Evolutionary conservation across 441 rosid genomes (phyloP).

Genomic region (Populus trichocarpa): DNA sequence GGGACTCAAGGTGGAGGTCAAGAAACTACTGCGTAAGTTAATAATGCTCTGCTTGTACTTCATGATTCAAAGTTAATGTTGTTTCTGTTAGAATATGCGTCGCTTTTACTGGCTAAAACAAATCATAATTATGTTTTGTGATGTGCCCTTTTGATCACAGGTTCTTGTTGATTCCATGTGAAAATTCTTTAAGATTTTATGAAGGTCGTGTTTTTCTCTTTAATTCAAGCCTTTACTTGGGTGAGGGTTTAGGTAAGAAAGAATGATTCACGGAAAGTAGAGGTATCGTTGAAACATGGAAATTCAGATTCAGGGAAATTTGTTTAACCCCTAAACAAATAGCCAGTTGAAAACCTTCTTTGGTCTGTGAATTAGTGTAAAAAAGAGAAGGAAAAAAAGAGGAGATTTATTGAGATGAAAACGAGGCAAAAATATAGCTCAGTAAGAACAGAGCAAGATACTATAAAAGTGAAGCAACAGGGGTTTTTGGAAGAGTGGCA

Average conservation of each 20-base stretch:
- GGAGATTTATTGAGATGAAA: background rate
- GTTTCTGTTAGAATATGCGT: background rate
- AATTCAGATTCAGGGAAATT: background rate
- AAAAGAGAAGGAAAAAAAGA: background rate
- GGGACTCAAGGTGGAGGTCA: conserved; percentile 99
- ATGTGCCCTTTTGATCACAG: background rate
- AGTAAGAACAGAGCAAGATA: background rate
- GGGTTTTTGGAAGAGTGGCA: background rate
- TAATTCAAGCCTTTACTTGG: background rate
- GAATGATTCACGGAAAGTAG: background rate
- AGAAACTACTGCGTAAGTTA: conserved; percentile 89
- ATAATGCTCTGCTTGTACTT: background rate
- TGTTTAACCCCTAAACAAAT: background rate
- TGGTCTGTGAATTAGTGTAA: background rate
- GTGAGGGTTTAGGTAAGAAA: background rate
- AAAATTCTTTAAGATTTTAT: background rate
- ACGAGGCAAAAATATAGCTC: background rate
- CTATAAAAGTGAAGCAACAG: background rate
- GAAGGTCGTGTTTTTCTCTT: background rate
- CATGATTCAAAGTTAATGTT: background rate
- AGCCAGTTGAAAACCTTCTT: background rate
- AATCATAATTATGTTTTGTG: background rate
- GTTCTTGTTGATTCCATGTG: background rate
- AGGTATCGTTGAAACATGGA: background rate
- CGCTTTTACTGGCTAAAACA: background rate